Base-by-base conservation (phyloP, 768 basidiomycete species). In the Tulasnella sp. region DNA sequence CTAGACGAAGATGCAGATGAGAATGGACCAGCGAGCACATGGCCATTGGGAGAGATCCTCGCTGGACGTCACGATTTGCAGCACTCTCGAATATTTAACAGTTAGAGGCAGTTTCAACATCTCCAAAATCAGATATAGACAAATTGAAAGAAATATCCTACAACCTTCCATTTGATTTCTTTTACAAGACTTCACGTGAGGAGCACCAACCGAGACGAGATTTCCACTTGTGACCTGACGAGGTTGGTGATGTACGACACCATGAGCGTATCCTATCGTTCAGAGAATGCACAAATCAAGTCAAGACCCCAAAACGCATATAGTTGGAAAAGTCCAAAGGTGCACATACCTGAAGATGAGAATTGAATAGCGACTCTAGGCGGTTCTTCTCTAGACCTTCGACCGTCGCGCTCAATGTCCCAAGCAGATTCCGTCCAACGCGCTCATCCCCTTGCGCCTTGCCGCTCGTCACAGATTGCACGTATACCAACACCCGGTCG, bases 21-120 rank as follows among this genome's bases (percentile, higher is more conserved):
- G 10, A 65, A 74, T 32, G 85, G 83, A 0, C 92, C 94, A 3
- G 85, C 86, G 38, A 92, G 84, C 66, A 97, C 90, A 15, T 98
- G 95, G 95, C 96, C 95, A 0, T 71, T 99, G 19, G 94, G 93
- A 17, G 96, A 99, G 73, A 86, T 98, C 42, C 76, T 98, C 27
- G 83, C 86, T 34, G 80, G 82, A 42, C 77, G 96, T 61, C 96
- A 99, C 71, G 95, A 97, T 73, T 73, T 92, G 67, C 89, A 93
- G 71, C 95, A 98, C 73, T 94, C 91, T 45, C 79, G 94, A 61
- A 91, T 98, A 64, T 99, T 99, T 77, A 99, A 99, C 72, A 65
- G 64, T 51, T 69, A 52, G 58, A 17, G 24, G 21, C 8, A 29
- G 24, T n/a, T n/a, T n/a, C n/a, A n/a, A n/a, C n/a, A n/a, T n/a